Evolutionary conservation across 441 rosid species (phyloP).

Genomic region (Erodium texanum): DNA sequence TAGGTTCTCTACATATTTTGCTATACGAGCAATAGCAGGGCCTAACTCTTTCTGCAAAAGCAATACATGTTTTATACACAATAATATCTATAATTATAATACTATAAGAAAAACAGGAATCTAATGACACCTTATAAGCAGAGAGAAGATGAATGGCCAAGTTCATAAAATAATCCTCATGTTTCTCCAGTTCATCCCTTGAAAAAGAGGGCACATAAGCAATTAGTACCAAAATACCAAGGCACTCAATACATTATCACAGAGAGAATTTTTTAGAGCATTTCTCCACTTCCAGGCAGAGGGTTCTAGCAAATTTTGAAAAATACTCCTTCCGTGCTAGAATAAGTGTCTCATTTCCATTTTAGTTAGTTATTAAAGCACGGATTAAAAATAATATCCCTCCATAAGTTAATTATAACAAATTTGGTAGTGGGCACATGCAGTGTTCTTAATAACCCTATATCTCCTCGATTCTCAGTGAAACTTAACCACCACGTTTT

Average conservation of each 20-base stretch:
- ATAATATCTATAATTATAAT: neutral
- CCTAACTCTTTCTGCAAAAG: slow-evolving; percentile 67
- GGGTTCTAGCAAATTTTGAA: no score
- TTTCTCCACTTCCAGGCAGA: no score
- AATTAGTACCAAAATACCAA: slow-evolving; percentile 19
- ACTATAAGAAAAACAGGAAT: neutral
- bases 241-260: neutral
- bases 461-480: no score
- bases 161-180: slow-evolving; percentile 65
- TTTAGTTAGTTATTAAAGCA: neutral
- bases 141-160: slow-evolving; percentile 63
- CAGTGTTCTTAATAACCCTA: no score
- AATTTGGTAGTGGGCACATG: neutral
- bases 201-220: slow-evolving; percentile 13
- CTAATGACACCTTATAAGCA: slow-evolving; percentile 50
- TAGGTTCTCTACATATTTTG: slow-evolving; percentile 77
- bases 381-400: neutral
- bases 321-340: neutral
- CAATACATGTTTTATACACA: neutral
- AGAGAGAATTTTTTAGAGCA: neutral
- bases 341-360: neutral
- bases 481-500: no score
- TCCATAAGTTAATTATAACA: neutral
- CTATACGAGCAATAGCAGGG: slow-evolving; percentile 63
- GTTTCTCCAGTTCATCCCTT: slow-evolving; percentile 81